Evolutionary conservation across 176 grass and related monocot species (phyloP).

Genomic region (Paspalum notatum): DNA sequence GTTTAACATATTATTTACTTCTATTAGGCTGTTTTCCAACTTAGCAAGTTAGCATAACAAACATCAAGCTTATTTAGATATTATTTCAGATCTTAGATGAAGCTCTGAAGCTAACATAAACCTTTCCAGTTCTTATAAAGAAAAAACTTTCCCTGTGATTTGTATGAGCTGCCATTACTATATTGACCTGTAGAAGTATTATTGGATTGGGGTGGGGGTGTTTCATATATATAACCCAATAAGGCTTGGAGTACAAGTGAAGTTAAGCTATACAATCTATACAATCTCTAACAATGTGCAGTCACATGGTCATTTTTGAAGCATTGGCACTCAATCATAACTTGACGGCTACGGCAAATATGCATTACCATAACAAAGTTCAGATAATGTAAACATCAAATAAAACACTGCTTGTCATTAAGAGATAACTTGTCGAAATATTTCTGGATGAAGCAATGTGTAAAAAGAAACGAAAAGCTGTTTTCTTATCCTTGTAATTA

Average conservation of each 20-base stretch:
- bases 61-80: constrained; percentile 14
- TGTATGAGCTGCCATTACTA: background rate
- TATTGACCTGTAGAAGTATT: background rate
- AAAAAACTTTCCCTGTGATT: background rate
- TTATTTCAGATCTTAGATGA: constrained; percentile 24
- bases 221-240: no score
- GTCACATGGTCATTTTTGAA: constrained; percentile 26
- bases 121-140: background rate
- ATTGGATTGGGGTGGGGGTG: no score
- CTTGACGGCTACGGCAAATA: background rate
- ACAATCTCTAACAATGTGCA: no score
- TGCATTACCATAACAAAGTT: background rate
- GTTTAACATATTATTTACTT: constrained; percentile 11
- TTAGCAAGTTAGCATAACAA: constrained; percentile 16
- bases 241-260: no score
- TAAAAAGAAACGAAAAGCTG: background rate
- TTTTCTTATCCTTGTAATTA: constrained; percentile 30
- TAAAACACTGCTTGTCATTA: background rate
- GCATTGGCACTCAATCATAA: constrained; percentile 9
- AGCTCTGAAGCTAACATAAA: constrained; percentile 11
- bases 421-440: background rate
- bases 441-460: background rate
- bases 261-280: no score
- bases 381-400: background rate
- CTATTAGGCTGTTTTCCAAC: constrained; percentile 10